A percentile compares a stretch with the other conserved stretches of the same genome.
These are phyloP conservation scores for Macrolepiota fuliginosa DNA, from an alignment of 768 basidiomycete species.

Conservation along the genomic window DNA sequence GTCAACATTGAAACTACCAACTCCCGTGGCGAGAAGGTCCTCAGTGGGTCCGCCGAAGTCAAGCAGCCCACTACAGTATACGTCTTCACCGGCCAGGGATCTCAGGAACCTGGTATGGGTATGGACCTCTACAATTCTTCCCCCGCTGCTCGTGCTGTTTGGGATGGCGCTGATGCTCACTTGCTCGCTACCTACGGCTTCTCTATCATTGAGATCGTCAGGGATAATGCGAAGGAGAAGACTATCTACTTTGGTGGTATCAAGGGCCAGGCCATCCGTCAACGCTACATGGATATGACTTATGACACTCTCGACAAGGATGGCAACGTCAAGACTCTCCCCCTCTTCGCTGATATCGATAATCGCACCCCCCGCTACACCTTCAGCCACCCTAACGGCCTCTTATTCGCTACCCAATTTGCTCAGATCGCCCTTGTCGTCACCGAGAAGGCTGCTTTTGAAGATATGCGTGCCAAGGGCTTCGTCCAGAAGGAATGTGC, in stretches of 20 bases:
- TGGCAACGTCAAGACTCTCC: constrained; percentile 92
- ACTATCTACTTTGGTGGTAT: constrained; percentile 99
- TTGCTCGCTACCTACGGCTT: constrained; percentile 95
- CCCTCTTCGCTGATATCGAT: constrained; percentile 94
- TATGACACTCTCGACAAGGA: constrained; percentile 98
- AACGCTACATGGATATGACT: constrained; percentile 99
- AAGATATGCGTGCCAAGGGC: constrained; percentile 96
- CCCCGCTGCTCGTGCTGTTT: constrained; percentile 92
- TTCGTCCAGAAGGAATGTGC: constrained; percentile 90
- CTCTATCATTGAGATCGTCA: constrained; percentile 98
- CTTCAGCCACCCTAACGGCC: constrained; percentile 94
- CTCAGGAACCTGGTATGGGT: constrained; percentile 98
- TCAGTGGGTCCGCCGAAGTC: constrained; percentile 91
- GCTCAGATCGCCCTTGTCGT: constrained; percentile 98
- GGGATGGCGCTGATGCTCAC: constrained; percentile 95
- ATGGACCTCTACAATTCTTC: constrained; percentile 97
- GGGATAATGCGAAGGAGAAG: constrained; percentile 97
- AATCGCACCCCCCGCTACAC: constrained; percentile 94
- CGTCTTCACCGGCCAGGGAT: constrained; percentile 98
- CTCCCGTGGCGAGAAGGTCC: constrained; percentile 83
- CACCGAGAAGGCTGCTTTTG: constrained; percentile 97
- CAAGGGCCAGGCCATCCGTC: constrained; percentile 96
- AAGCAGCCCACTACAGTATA: constrained; percentile 91
- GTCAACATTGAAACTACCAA: constrained; percentile 88
- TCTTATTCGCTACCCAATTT: constrained; percentile 97